Percentiles rank a stretch among this genome's conserved stretches.
These are phyloP conservation scores for Rubroboletus satanas DNA, from an alignment of 768 basidiomycete genomes.

Conservation along the genomic window DNA sequence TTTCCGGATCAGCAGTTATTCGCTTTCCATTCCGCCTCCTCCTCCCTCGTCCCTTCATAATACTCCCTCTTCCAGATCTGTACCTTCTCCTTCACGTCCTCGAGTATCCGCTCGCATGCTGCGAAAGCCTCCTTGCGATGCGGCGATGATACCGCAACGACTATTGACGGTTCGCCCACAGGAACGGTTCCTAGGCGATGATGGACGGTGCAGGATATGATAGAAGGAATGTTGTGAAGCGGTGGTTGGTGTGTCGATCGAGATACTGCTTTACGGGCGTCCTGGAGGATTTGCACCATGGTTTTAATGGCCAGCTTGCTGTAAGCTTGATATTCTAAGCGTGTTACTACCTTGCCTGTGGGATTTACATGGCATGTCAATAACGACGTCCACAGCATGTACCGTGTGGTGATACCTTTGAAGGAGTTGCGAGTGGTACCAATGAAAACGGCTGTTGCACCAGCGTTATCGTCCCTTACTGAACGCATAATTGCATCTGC, in stretches of 20 bases:
- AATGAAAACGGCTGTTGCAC: constrained; percentile 73
- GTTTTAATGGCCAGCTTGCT: constrained; percentile 77
- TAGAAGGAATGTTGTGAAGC: constrained; percentile 26
- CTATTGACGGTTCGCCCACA: constrained; percentile 77
- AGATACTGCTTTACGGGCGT: constrained; percentile 39
- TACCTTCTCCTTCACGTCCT: constrained; percentile 75
- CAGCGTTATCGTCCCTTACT: constrained; percentile 61
- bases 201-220: constrained; percentile 60
- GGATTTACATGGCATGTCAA: constrained; percentile 5
- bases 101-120: constrained; percentile 80
- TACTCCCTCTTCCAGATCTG: constrained; percentile 93
- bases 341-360: constrained; percentile 65
- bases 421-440: constrained; percentile 87
- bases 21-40: constrained; percentile 66
- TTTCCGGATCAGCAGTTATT: constrained; percentile 37
- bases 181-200: constrained; percentile 78
- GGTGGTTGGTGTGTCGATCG: constrained; percentile 42
- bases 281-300: constrained; percentile 55
- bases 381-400: neutral
- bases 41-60: constrained; percentile 67
- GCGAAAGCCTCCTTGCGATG: constrained; percentile 80
- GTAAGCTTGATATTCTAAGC: constrained; percentile 81
- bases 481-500: constrained; percentile 53
- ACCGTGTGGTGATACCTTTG: constrained; percentile 49
- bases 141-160: constrained; percentile 80